phyloP scores from a whole-genome alignment of 768 basidiomycete species.

The Macrocybe gigantea region DNA sequence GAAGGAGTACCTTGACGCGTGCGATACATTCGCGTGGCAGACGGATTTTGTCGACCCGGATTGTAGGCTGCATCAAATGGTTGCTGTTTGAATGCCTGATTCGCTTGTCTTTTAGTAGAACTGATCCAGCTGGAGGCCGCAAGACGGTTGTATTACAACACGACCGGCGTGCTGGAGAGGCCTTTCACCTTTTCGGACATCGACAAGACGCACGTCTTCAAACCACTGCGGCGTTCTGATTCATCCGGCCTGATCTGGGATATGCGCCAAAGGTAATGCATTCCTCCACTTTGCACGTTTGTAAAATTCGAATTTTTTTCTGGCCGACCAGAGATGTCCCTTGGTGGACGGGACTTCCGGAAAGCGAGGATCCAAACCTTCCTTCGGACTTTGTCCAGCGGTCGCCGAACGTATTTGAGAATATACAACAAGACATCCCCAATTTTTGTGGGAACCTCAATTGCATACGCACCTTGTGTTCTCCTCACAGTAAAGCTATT shows the following conservation, averaged over 20 bases:
- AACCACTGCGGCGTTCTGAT: constrained; percentile 13
- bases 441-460: constrained; percentile 41
- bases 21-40: constrained; percentile 27
- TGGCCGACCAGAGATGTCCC: constrained; percentile 27
- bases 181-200: constrained; percentile 27
- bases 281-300: not conserved
- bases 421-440: constrained; percentile 23
- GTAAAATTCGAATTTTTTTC: not conserved
- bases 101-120: constrained; percentile 28
- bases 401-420: constrained; percentile 20
- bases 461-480: constrained; percentile 35
- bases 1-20: constrained; percentile 18
- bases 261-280: constrained; percentile 31
- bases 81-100: not conserved
- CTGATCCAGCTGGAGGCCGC: constrained; percentile 41
- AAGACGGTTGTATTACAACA: constrained; percentile 25
- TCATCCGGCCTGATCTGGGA: constrained; percentile 38
- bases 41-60: constrained; percentile 40
- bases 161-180: constrained; percentile 2
- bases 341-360: constrained; percentile 26
- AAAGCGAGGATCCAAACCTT: constrained; percentile 3
- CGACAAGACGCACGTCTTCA: constrained; percentile 24
- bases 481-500: constrained; percentile 24
- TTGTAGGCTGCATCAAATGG: constrained; percentile 25
- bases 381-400: constrained; percentile 11